These are phyloP conservation scores for Hypericum androsaemum DNA, from an alignment of 345 rosid species.

Conservation along the genomic window DNA sequence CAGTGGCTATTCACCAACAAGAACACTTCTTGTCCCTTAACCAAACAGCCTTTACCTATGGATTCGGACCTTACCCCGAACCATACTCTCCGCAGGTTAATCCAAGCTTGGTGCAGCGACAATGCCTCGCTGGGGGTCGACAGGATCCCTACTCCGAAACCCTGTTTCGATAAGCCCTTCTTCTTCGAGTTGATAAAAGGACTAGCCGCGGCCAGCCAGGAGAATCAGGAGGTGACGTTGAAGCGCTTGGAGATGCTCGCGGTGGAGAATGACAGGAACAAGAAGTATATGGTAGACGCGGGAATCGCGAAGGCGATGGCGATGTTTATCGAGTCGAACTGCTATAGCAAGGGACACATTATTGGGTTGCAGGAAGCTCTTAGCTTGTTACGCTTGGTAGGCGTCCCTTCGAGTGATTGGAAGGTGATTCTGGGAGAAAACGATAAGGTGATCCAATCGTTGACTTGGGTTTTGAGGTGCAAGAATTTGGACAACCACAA, in stretches of 20 bases:
- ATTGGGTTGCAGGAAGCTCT: conserved; percentile 44
- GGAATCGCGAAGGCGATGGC: conserved; percentile 36
- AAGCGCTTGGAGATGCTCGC: conserved; percentile 37
- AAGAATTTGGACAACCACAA: conserved; percentile 14
- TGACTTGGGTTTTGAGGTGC: conserved; percentile 40
- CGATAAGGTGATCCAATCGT: conserved; percentile 28
- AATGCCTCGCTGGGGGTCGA: conserved; percentile 42
- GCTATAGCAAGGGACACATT: conserved; percentile 14
- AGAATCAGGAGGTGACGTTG: conserved; percentile 19
- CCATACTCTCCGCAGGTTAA: conserved; percentile 58
- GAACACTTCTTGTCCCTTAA: conserved; percentile 44
- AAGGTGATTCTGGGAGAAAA: conserved; percentile 24
- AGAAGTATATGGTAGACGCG: conserved; percentile 42
- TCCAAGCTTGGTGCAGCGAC: conserved; percentile 58
- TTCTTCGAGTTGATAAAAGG: conserved; percentile 28
- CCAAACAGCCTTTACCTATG: conserved; percentile 43
- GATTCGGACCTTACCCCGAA: conserved; percentile 69
- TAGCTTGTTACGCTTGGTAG: conserved; percentile 29
- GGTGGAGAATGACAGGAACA: conserved; percentile 34
- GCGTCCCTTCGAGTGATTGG: conserved; percentile 27
- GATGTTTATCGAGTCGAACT: conserved; percentile 18
- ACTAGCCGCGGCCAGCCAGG: conserved; percentile 6
- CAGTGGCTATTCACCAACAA: conserved; percentile 43
- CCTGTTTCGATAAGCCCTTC: conserved; percentile 28
- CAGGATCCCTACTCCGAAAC: conserved; percentile 47